Conservation (phyloP, 2,329 filamentous ascomycete genomes). For the Aspergillus spinulosporus region DNA sequence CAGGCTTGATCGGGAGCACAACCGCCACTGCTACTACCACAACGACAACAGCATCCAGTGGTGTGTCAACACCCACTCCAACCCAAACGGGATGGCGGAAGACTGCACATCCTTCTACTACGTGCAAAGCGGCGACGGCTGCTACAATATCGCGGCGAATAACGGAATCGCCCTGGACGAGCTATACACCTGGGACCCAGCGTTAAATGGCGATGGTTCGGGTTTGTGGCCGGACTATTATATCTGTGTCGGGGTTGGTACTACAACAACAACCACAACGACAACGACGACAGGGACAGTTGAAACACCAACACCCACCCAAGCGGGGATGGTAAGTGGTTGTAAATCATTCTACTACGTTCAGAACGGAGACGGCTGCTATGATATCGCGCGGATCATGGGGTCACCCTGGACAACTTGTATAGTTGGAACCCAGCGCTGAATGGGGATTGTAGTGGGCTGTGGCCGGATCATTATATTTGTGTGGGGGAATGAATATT, state of each 20-base stretch:
- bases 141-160: slow-evolving; percentile 24
- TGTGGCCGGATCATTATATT: no score
- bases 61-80: slow-evolving; percentile 5
- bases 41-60: neutral
- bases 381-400: neutral
- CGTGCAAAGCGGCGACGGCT: slow-evolving; percentile 22
- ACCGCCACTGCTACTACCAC: neutral
- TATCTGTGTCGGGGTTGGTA: neutral
- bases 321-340: neutral
- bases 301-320: neutral
- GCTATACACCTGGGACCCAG: neutral
- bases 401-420: no score
- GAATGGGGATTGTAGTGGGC: no score
- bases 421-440: no score
- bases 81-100: slow-evolving; percentile 12
- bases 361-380: neutral
- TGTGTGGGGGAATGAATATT: no score
- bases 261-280: neutral
- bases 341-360: neutral
- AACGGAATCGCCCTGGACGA: slow-evolving; percentile 23
- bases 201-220: neutral
- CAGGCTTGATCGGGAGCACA: neutral
- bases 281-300: neutral
- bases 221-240: neutral
- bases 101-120: slow-evolving; percentile 11